Evolutionary conservation across 768 basidiomycete species (phyloP).

Genomic region (Pholiota conissans): DNA sequence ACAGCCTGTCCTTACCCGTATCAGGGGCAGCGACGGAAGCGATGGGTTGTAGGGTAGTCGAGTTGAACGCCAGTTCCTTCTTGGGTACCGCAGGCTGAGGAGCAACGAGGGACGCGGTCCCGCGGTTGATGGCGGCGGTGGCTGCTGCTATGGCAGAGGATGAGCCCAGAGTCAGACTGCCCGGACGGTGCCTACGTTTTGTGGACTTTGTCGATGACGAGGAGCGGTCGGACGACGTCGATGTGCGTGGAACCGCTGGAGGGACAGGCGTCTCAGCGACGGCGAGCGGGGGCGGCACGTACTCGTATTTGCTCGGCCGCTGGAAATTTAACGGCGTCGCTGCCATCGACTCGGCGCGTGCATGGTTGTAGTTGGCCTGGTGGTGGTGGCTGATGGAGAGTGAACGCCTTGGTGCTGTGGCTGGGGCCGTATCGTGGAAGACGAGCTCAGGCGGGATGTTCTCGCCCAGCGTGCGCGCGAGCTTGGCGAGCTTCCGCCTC

Average conservation of each 20-base stretch:
- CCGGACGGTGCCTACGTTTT: conserved; percentile 16
- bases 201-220: not conserved
- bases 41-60: not conserved
- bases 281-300: not conserved
- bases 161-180: conserved; percentile 18
- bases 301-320: not conserved
- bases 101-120: conserved; percentile 2
- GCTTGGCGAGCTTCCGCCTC: conserved; percentile 56
- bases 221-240: not conserved
- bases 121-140: conserved; percentile 5
- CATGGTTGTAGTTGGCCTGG: too few relatives aligned
- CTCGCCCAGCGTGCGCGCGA: conserved; percentile 58
- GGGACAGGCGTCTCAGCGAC: not conserved
- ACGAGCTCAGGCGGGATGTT: conserved; percentile 59
- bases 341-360: too few relatives aligned
- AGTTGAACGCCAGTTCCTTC: not conserved
- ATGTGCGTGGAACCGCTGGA: not conserved
- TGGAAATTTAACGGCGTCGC: too few relatives aligned
- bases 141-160: conserved; percentile 19
- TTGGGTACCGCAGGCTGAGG: not conserved
- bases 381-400: not conserved
- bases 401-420: too few relatives aligned
- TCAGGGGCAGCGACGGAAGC: too few relatives aligned
- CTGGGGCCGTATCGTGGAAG: too few relatives aligned
- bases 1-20: too few relatives aligned